Conservation (phyloP, 352 stramenopile genomes). For the Phytophthora tubulina region DNA sequence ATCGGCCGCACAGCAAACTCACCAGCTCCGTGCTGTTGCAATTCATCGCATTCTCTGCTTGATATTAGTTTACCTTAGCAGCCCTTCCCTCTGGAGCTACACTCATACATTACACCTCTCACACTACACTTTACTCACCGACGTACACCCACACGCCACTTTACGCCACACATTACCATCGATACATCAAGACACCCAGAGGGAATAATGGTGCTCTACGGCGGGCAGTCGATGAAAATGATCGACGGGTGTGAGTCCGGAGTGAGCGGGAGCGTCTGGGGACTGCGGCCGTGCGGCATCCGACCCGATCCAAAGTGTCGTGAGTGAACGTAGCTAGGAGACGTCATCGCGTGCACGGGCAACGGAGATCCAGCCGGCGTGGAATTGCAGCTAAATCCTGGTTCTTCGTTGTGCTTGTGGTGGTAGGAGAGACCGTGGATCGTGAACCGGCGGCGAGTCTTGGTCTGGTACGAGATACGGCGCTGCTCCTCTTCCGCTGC, state of each 20-base stretch:
- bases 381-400: constrained; percentile 23
- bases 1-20: not conserved
- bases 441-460: constrained; percentile 38
- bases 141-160: not conserved
- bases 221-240: constrained; percentile 49
- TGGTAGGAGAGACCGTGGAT: constrained; percentile 40
- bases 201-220: constrained; percentile 20
- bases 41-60: constrained; percentile 6
- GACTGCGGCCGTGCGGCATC: constrained; percentile 12
- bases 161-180: not conserved
- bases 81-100: constrained; percentile 21
- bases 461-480: constrained; percentile 36
- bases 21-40: not conserved
- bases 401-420: constrained; percentile 25
- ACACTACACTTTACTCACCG: constrained; percentile 13
- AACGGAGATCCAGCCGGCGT: constrained; percentile 26
- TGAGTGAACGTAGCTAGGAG: constrained; percentile 12
- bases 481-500: constrained; percentile 25
- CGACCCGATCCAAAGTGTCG: constrained; percentile 25
- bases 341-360: constrained; percentile 14
- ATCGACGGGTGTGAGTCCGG: constrained; percentile 42
- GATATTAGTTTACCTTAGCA: constrained; percentile 28
- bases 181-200: constrained; percentile 14
- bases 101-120: constrained; percentile 19
- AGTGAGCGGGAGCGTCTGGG: constrained; percentile 21